Evolutionary conservation across 768 basidiomycete species (phyloP).

Genomic region (Serpula lacrymans): DNA sequence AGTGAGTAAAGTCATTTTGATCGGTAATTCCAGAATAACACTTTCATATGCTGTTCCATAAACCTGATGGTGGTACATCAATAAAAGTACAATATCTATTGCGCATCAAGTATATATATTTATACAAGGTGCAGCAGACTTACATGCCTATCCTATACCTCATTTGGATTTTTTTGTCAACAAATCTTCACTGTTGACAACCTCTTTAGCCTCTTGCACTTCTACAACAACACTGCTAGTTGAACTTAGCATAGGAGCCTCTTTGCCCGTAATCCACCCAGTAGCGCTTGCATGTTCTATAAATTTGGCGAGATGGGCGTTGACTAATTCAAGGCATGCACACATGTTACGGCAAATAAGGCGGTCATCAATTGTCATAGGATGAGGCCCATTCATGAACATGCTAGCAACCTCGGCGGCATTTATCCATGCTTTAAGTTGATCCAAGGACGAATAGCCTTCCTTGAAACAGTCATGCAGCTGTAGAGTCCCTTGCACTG

Average conservation of each 20-base stretch:
- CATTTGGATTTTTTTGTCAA: too few relatives aligned
- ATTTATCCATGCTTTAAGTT: constrained; percentile 53
- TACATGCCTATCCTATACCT: too few relatives aligned
- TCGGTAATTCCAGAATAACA: too few relatives aligned
- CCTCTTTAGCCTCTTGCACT: neutral
- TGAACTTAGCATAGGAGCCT: constrained; percentile 27
- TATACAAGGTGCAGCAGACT: too few relatives aligned
- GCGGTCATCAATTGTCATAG: neutral
- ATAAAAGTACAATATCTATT: too few relatives aligned
- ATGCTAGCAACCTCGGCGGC: constrained; percentile 14
- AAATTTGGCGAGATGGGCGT: constrained; percentile 22
- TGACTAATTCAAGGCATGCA: constrained; percentile 6
- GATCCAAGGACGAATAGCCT: constrained; percentile 43
- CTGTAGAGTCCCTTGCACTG: constrained; percentile 18
- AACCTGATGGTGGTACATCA: too few relatives aligned
- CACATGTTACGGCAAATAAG: constrained; percentile 9
- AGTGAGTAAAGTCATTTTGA: too few relatives aligned
- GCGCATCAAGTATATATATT: too few relatives aligned
- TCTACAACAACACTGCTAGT: constrained; percentile 19
- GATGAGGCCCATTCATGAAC: neutral
- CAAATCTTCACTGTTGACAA: too few relatives aligned
- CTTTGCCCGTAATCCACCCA: constrained; percentile 39
- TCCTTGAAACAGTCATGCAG: constrained; percentile 51
- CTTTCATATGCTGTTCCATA: too few relatives aligned
- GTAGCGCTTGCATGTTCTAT: constrained; percentile 19